phyloP scores from a whole-genome alignment of 345 rosid genomes.

The Bruguiera parviflora region DNA sequence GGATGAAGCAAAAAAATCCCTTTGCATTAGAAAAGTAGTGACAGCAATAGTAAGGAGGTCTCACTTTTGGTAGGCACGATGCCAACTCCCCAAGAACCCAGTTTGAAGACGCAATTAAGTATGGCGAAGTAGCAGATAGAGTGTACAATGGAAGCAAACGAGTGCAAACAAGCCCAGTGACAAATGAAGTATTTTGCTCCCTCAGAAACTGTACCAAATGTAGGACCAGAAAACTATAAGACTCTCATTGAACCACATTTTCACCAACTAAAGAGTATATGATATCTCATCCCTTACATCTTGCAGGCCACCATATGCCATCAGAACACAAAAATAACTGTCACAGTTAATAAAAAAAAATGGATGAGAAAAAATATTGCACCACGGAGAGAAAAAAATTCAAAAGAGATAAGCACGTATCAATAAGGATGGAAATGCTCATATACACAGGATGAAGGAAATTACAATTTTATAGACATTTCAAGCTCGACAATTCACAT shows the following conservation, averaged over 20 bases:
- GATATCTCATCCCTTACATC: slow-evolving; percentile 57
- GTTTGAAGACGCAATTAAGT: slow-evolving; percentile 74
- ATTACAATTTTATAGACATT: background rate
- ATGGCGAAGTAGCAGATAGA: slow-evolving; percentile 48
- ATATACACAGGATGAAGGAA: background rate
- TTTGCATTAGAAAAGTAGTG: background rate
- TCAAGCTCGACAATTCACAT: slow-evolving; percentile 1
- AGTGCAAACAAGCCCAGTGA: slow-evolving; percentile 43
- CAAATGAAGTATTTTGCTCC: slow-evolving; percentile 60
- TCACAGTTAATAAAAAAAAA: slow-evolving; percentile 19
- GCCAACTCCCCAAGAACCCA: slow-evolving; percentile 89
- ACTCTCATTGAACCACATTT: slow-evolving; percentile 1
- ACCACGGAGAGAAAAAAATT: background rate
- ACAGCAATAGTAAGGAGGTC: slow-evolving; percentile 15
- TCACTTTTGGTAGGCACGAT: slow-evolving; percentile 70
- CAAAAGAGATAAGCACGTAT: background rate
- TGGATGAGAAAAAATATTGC: slow-evolving; percentile 18
- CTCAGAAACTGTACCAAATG: slow-evolving; percentile 55
- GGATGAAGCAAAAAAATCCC: background rate
- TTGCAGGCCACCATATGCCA: slow-evolving; percentile 83
- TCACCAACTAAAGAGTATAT: slow-evolving; percentile 11
- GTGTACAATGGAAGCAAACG: slow-evolving; percentile 65
- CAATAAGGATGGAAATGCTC: background rate
- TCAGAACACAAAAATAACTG: slow-evolving; percentile 87
- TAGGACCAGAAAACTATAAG: slow-evolving; percentile 6